These are phyloP conservation scores for Sphaerobolus stellatus DNA, from an alignment of 1,284 basidiomycete species.

Conservation along the genomic window DNA sequence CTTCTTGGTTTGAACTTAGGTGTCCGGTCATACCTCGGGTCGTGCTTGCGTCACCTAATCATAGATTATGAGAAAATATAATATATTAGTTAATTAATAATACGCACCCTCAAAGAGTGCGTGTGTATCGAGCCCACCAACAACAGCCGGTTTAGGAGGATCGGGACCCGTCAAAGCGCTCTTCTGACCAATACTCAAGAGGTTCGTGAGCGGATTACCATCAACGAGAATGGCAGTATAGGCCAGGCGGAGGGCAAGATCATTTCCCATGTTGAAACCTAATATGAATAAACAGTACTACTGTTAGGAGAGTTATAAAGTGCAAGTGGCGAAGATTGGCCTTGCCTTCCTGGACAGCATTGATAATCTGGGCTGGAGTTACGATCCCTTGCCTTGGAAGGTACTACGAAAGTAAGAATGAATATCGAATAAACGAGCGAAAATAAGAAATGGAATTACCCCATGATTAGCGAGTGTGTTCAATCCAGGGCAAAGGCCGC, in stretches of 20 bases:
- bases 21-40: constrained; percentile 6
- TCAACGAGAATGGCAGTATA: constrained; percentile 3
- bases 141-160: constrained; percentile 2
- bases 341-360: neutral
- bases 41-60: constrained; percentile 2
- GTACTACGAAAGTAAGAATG: neutral
- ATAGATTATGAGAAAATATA: no score
- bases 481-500: neutral
- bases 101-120: constrained; percentile 3
- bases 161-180: neutral
- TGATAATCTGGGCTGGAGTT: neutral
- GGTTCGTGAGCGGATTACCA: constrained; percentile 5
- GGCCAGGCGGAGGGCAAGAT: neutral
- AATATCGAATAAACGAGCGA: neutral
- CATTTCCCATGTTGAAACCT: constrained; percentile 5
- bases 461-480: neutral
- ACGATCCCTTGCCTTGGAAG: neutral
- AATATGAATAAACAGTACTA: constrained; percentile 25
- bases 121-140: neutral
- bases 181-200: constrained; percentile 1
- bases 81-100: neutral
- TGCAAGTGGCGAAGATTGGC: no score
- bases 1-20: no score
- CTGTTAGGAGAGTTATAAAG: no score
- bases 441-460: neutral